Evolutionary conservation across 1,284 basidiomycete genomes (phyloP), one percentile per base, ranked within the genome.

Genomic region (Ceratorhiza oryzae-sativae): DNA sequence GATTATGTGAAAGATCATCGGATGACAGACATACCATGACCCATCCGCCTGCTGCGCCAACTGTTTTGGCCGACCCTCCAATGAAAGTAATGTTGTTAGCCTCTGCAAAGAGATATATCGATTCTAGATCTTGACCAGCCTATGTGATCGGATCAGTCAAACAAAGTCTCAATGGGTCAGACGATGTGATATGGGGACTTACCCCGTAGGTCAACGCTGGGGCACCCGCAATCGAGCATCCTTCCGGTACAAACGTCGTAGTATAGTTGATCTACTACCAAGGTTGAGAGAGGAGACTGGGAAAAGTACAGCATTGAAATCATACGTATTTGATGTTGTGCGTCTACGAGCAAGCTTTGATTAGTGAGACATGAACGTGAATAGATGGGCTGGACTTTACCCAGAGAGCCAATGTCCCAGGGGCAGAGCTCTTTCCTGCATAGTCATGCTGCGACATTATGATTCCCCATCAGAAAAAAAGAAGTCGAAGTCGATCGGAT

Each of bases 21-120:
- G 32, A 36, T 32, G 18, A 2, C 12, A 12, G 39, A 56, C 46
- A 36, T 45, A 59, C 61, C 41, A 71, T 62, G 23, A 73, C 23
- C 60, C 68, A 63, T 55, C 72, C 65, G 13, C 61, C 68, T 39
- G 51, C 53, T 18, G 62, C 63, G 36, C 39, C 73, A 39, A 72
- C 49, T 2, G 71, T 70, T 23, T 61, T 63, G 13, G 48, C 61
- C 12, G 42, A 71, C 15, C 72, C 72, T 4, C 74, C 74, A 12
- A 75, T 71, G 46, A 75, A 73, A 1, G 74, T 75, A 46, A 75
- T 71, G 15, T 61, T 56, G 27, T 75, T 46, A 34, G 45, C 45
- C 41, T 75, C 74, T 9, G 74, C 74, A 39, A 72, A 59, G 6
- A 70, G 42, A 41, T 72, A 74, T 15, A 73, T 32, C 15, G 68